Percentiles rank a stretch among this genome's conserved stretches.
Evolutionary conservation across 2,329 filamentous ascomycete species (phyloP).

Genomic region (Colletotrichum sp.): DNA sequence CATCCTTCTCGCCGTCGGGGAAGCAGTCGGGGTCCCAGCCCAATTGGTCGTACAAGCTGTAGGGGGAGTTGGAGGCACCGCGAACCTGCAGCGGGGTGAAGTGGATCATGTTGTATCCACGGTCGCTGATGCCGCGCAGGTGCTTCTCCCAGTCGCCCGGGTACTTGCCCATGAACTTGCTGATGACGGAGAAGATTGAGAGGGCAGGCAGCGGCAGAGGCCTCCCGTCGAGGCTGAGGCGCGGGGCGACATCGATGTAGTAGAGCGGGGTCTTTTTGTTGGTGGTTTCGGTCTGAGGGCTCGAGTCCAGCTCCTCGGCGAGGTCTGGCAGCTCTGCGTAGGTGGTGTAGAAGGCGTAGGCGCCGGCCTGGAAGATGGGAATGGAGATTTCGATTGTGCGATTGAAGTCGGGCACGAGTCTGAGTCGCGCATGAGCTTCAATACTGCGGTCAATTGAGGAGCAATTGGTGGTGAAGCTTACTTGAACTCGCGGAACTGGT

Average conservation of each 20-base stretch:
- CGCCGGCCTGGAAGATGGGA: slow-evolving; percentile 80
- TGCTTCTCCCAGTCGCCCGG: slow-evolving; percentile 90
- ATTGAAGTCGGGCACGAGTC: slow-evolving; percentile 91
- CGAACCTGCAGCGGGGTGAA: slow-evolving; percentile 93
- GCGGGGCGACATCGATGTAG: slow-evolving; percentile 93
- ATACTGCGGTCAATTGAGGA: not conserved
- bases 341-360: slow-evolving; percentile 93
- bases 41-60: slow-evolving; percentile 94
- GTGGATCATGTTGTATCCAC: slow-evolving; percentile 99
- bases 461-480: slow-evolving; percentile 48
- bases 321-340: slow-evolving; percentile 87
- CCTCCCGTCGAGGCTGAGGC: slow-evolving; percentile 73
- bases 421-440: slow-evolving; percentile 35
- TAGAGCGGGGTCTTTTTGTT: slow-evolving; percentile 76
- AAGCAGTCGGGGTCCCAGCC: slow-evolving; percentile 84
- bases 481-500: slow-evolving; percentile 88
- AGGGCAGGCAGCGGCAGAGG: slow-evolving; percentile 84
- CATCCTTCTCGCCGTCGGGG: slow-evolving; percentile 82
- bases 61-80: slow-evolving; percentile 92
- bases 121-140: slow-evolving; percentile 82
- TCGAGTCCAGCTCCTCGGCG: slow-evolving; percentile 56
- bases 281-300: slow-evolving; percentile 50
- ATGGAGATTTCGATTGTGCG: slow-evolving; percentile 89
- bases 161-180: slow-evolving; percentile 97
- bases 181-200: slow-evolving; percentile 91